Percentiles rank a stretch among this genome's conserved stretches.
These are phyloP conservation scores for Chloroidium sp. DNA, from an alignment of 163 green algal genomes.

Conservation along the genomic window DNA sequence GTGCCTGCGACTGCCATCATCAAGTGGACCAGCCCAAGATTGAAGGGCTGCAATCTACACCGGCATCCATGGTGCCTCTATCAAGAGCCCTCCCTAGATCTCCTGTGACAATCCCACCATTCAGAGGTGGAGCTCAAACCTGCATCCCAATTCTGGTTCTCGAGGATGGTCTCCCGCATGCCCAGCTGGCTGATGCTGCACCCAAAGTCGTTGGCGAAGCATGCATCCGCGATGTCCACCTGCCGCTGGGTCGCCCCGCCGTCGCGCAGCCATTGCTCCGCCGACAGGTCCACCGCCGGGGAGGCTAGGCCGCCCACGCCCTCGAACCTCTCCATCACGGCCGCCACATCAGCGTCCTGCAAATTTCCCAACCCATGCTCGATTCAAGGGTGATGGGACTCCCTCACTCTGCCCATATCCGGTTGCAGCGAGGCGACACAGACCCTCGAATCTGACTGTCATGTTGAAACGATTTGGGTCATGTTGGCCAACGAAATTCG, in stretches of 20 bases:
- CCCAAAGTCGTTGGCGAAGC: constrained; percentile 84
- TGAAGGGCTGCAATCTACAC: neutral
- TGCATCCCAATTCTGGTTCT: constrained; percentile 64
- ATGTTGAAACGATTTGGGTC: no score
- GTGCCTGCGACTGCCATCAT: no score
- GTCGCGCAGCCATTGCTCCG: constrained; percentile 39
- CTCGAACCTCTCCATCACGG: constrained; percentile 65
- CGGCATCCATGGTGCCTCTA: neutral
- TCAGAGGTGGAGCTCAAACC: neutral
- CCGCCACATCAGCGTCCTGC: constrained; percentile 31
- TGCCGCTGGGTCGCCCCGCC: constrained; percentile 30
- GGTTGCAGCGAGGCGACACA: no score
- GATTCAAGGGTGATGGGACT: no score
- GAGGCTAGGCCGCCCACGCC: constrained; percentile 28
- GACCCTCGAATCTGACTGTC: neutral
- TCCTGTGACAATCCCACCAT: neutral
- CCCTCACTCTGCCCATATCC: no score
- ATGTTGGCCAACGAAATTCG: no score
- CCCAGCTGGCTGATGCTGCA: constrained; percentile 61
- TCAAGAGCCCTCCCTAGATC: neutral
- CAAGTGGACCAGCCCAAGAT: neutral
- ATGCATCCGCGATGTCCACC: constrained; percentile 55
- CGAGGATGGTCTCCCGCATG: constrained; percentile 64
- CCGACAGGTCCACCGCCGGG: constrained; percentile 38
- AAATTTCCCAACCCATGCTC: neutral